These are phyloP conservation scores for Blastomyces emzantsi DNA, from an alignment of 2,329 filamentous ascomycete species.

Conservation along the genomic window DNA sequence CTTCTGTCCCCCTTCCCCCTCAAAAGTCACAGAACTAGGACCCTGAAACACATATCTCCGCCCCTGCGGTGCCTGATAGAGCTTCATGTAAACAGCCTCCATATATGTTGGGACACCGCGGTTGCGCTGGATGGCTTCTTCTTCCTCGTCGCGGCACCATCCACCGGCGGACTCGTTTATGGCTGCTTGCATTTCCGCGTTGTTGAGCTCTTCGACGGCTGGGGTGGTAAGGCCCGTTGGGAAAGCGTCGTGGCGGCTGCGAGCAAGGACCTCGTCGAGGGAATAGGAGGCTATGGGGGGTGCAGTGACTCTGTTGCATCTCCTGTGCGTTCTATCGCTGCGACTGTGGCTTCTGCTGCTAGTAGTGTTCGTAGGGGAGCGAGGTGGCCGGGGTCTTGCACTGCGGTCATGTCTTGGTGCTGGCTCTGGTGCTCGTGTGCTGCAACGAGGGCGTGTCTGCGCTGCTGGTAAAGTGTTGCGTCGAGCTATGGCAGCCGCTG, in stretches of 20 bases:
- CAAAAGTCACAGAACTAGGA: constrained; percentile 10
- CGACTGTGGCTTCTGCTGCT: neutral
- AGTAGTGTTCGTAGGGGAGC: neutral
- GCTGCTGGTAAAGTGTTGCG: neutral
- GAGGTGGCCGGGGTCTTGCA: neutral
- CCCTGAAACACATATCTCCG: constrained; percentile 18
- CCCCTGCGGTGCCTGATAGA: constrained; percentile 12
- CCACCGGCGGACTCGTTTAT: constrained; percentile 17
- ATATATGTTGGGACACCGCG: constrained; percentile 16
- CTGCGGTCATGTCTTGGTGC: neutral
- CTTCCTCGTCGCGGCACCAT: constrained; percentile 14
- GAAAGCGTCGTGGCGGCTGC: constrained; percentile 13
- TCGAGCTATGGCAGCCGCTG: neutral
- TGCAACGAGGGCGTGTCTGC: neutral
- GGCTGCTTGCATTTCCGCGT: constrained; percentile 15
- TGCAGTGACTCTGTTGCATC: neutral
- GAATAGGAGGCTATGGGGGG: constrained; percentile 8
- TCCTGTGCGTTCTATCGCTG: neutral
- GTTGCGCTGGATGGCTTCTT: constrained; percentile 17
- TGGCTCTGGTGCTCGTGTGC: neutral
- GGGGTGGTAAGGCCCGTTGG: constrained; percentile 8
- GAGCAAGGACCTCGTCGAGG: constrained; percentile 12
- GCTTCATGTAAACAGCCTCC: constrained; percentile 14
- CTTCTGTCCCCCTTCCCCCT: neutral
- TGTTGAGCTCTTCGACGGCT: constrained; percentile 8